Base-by-base conservation (phyloP, 2,329 filamentous ascomycete genomes). In the Cordyceps cateniannulata region DNA sequence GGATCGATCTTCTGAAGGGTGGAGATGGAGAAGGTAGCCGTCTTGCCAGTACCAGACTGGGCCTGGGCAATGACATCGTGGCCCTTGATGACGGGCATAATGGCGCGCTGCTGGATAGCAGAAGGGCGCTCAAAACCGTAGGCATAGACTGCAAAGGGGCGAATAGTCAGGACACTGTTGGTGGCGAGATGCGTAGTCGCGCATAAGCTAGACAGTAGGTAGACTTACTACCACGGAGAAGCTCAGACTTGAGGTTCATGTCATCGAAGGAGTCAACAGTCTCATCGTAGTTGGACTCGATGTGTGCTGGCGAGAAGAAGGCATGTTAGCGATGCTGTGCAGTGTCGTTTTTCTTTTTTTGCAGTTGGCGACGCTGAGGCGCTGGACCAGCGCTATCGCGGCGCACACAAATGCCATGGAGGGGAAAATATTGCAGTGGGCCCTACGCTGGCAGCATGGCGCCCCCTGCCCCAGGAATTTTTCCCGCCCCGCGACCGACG, bases 231-330 rank as follows among this genome's bases (percentile, higher is more conserved):
- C 95, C 95, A 81, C 95, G 92, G 76, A 99, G 91, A 75, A 99
- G 90, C 85, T 99, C 95, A 67, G 91, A 76, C 87, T 96, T 96
- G 74, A 99, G 86, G 81, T 87, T 88, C 95, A 99, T 99, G 72
- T 93, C 85, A 81, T 99, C 95, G 82, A 99, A 99, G 65, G 92
- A 96, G 82, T 99, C 96, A 80, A 95, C 93, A 74, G 93, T 93
- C 86, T 98, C 93, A 86, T 99, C 95, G 84, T 98, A 99, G 91
- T 99, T 99, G 77, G 93, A 96, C 86, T 99, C 96, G 85, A 99
- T 99, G 84, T 96, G 92, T 81, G 89, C 93, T 96, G 77, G 72
- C 76, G n/a, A 44, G 24, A 51, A 51, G n/a, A 38, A n/a, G 20
- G 22, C 32, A 44, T 49, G 52, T 61, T 62, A 50, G 63, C 62